Evolutionary conservation across 768 basidiomycete genomes (phyloP), one percentile per base, ranked within the genome.

Genomic region (Lentinula detonsa): DNA sequence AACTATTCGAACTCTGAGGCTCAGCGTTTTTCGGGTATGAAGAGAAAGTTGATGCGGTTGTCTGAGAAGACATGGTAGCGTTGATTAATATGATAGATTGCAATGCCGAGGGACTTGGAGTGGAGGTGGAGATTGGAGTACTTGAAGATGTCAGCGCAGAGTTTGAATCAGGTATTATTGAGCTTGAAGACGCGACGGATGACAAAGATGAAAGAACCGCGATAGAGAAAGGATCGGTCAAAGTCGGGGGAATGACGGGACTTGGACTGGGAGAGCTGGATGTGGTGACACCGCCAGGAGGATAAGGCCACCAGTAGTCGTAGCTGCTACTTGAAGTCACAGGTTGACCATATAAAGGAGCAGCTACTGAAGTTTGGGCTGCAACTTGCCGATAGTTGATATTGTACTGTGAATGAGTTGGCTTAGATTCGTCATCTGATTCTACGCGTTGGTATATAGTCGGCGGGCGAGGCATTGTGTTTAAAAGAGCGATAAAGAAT

Each of bases 301-400:
- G 72, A 62, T 74, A 77, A 0, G 74, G 73, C 76, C 70, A 77
- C 77, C 71, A 74, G 61, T 74, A 60, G 23, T 60, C 50, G 23
- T 60, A 60, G 39, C 59, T 60, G 23, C 59, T 60, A 21, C 49
- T 60, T 11, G 49, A 52, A 2, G 59, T 39, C 2, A 52, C 28
- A 23, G 59, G 50, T 9, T 37, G 18, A 39, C 13, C 13, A 6
- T 39, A 39, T 8, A 39, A 39, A 50, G 21, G 15, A 35, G 35
- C 28, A 37, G 16, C 33, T 33, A 50, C 10, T 8, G 59, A 23
- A 18, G 18, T 60, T 37, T 23, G 49, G 13, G 35, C 35, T 11
- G 49, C 31, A 9, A 60, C 23, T 60, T 60, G 59, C 23, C 59
- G 46, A 39, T 60, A 60, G 39, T 60, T 40, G 23, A 60, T 60